Percentiles rank a stretch among this genome's conserved stretches.
Evolutionary conservation across 1,139 yeast genomes (phyloP).

Genomic region (Trichomonascaceae sp.): DNA sequence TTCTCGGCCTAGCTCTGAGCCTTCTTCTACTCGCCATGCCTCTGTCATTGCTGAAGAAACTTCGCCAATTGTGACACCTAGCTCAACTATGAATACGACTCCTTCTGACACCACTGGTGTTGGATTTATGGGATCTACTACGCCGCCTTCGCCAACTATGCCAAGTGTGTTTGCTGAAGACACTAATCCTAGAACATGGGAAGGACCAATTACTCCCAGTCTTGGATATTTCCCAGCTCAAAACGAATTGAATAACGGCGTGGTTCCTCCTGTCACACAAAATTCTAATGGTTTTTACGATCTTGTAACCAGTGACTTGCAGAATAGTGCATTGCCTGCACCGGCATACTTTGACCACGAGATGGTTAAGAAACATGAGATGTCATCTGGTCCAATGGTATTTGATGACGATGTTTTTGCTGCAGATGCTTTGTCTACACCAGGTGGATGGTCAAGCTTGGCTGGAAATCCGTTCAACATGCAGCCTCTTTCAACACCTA

Average conservation of each 20-base stretch:
- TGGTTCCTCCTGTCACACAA: background rate
- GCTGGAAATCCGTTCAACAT: conserved; percentile 10
- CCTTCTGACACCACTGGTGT: background rate
- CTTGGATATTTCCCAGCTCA: background rate
- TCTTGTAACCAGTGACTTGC: background rate
- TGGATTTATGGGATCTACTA: background rate
- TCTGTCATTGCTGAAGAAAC: conserved; percentile 8
- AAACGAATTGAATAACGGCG: background rate
- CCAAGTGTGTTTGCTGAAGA: background rate
- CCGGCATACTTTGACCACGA: background rate
- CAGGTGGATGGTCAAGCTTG: conserved; percentile 3
- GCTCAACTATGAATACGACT: conserved; percentile 5
- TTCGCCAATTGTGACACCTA: conserved; percentile 13
- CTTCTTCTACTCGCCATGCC: background rate
- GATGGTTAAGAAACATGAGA: background rate
- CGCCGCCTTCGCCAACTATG: background rate
- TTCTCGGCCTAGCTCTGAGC: background rate
- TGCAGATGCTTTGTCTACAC: background rate
- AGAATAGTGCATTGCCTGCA: background rate
- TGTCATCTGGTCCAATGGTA: background rate
- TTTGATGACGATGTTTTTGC: background rate
- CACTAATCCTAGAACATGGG: background rate
- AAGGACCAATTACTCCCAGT: background rate
- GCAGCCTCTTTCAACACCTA: conserved; percentile 9
- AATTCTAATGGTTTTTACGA: background rate